Base-by-base conservation (phyloP, 2,329 filamentous ascomycete genomes). In the Colletotrichum truncatum region DNA sequence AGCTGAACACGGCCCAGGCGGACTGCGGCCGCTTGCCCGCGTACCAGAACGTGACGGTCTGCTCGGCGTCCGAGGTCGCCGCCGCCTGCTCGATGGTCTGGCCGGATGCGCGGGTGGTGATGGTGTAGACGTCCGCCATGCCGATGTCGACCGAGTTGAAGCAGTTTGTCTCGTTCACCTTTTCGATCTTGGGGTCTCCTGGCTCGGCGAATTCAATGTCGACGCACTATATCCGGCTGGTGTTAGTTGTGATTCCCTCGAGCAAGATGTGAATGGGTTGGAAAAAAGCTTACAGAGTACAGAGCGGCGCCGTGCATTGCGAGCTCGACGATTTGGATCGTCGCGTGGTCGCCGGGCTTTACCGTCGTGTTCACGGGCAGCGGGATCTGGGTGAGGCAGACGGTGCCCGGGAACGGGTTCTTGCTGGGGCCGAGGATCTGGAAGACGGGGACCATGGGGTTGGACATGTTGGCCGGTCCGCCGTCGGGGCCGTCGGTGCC, bases 121-220 rank as follows among this genome's bases (percentile, higher is more conserved):
- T 85, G 64, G 91, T 89, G 82, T 93, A 98, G 69, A 97, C 83
- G 69, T 90, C 85, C 58, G 92, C 86, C 82, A 96, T 94, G 68
- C 87, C 86, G 71, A 97, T 89, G 60, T 93, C 83, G 46, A 87
- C 89, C 65, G 90, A 93, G 82, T 98, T 98, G 84, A 91, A 94
- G 84, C 95, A 98, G 80, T 97, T 98, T 12, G 88, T 85, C 64
- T 85, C 82, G 75, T 92, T 97, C 70, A 98, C 92, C 70, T 91
- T 83, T 60, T 82, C 82, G 52, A 97, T 89, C 46, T 80, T 81
- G 38, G 78, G 68, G 74, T 97, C 91, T 72, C 88, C 81, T 23
- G 92, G 92, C 2, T 94, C 92, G 49, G 91, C 93, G 72, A 98
- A 97, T 48, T 91, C 95, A 73, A 98, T 97, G 75, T 98, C 95